phyloP scores from a whole-genome alignment of 2,329 filamentous ascomycete genomes.

The Paecilomyces sp. region DNA sequence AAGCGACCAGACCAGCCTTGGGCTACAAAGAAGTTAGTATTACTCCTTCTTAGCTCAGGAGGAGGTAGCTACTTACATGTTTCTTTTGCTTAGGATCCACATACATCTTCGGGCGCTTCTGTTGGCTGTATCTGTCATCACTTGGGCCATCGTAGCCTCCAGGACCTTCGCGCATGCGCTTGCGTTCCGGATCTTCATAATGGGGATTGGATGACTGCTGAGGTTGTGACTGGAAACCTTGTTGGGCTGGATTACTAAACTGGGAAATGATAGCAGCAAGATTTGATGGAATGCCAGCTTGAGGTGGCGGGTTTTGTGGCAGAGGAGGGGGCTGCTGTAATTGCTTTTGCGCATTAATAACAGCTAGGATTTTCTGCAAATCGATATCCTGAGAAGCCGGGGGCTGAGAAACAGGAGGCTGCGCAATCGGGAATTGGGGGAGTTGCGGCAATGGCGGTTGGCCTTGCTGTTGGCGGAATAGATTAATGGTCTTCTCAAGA shows the following conservation, averaged over 20 bases:
- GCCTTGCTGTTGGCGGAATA: constrained; percentile 28
- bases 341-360: constrained; percentile 31
- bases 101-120: constrained; percentile 29
- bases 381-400: constrained; percentile 22
- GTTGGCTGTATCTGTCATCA: constrained; percentile 20
- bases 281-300: constrained; percentile 23
- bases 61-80: constrained; percentile 23
- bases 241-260: constrained; percentile 18
- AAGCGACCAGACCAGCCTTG: constrained; percentile 40
- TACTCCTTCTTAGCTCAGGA: background rate
- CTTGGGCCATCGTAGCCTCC: constrained; percentile 24
- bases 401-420: constrained; percentile 13
- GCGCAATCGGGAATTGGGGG: constrained; percentile 12
- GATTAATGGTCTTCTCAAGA: constrained; percentile 29
- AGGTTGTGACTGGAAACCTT: constrained; percentile 9
- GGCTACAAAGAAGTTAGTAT: constrained; percentile 18
- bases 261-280: constrained; percentile 29
- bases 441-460: constrained; percentile 22
- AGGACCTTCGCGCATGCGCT: constrained; percentile 27
- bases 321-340: constrained; percentile 22
- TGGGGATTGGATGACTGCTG: constrained; percentile 10
- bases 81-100: constrained; percentile 25
- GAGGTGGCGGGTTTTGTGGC: constrained; percentile 14
- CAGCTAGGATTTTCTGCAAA: constrained; percentile 31
- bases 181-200: constrained; percentile 37